phyloP scores from a whole-genome alignment of 371 early-diverging fungal species.

The Enterocytospora artemiae region DNA sequence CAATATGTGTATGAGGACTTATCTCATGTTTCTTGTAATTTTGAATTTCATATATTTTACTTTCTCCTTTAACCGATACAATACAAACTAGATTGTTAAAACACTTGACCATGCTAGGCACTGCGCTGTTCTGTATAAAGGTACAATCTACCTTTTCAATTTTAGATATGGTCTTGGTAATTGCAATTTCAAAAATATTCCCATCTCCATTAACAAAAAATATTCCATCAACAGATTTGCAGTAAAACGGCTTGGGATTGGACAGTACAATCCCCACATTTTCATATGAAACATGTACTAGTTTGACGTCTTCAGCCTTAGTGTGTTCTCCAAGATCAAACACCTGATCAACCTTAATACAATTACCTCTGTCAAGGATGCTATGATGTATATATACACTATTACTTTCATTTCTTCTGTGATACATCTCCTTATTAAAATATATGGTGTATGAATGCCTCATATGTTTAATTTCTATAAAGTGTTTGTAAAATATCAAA shows the following conservation, averaged over 20 bases:
- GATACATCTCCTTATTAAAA: too few relatives aligned
- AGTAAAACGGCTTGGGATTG: neutral
- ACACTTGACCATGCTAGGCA: neutral
- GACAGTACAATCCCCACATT: neutral
- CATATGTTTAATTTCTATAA: neutral
- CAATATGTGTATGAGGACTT: too few relatives aligned
- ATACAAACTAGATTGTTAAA: neutral
- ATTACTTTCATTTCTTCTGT: too few relatives aligned
- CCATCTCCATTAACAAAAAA: constrained; percentile 24
- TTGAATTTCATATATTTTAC: neutral
- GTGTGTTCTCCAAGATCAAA: neutral
- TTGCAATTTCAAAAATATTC: neutral
- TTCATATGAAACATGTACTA: neutral
- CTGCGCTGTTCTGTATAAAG: neutral
- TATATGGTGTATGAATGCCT: too few relatives aligned
- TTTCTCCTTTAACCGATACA: neutral
- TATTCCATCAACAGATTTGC: constrained; percentile 3
- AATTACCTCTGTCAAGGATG: too few relatives aligned
- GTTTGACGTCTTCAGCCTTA: neutral
- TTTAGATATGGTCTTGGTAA: neutral
- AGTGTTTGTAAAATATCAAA: neutral
- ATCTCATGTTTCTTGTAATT: too few relatives aligned
- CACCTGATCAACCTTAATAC: too few relatives aligned
- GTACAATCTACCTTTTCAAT: neutral
- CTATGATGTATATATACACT: too few relatives aligned